These are phyloP conservation scores for Ballota nigra DNA, from an alignment of 257 asterid genomes.

Conservation along the genomic window DNA sequence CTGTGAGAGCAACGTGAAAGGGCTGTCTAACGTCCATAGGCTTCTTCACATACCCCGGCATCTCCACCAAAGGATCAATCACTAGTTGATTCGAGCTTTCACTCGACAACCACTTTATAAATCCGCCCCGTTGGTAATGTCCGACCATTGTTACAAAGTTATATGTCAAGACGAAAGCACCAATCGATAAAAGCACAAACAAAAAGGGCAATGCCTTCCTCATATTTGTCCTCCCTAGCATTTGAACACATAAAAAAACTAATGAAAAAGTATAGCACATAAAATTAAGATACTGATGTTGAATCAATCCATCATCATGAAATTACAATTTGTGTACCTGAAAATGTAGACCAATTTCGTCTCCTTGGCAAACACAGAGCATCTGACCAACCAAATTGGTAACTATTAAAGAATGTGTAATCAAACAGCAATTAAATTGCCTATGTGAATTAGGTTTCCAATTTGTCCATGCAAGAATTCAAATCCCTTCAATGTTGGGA, in stretches of 20 bases:
- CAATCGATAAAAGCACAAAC: constrained; percentile 36
- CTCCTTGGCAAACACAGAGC: not conserved
- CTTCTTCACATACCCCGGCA: constrained; percentile 36
- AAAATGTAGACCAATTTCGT: not conserved
- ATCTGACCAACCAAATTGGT: not conserved
- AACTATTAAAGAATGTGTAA: not conserved
- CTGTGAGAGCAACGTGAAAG: constrained; percentile 54
- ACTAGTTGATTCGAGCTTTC: not conserved
- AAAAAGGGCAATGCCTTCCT: constrained; percentile 27
- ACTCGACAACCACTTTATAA: not conserved
- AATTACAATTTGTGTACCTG: constrained; percentile 17
- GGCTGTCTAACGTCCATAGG: constrained; percentile 12
- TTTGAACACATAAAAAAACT: not conserved
- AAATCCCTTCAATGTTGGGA: not conserved
- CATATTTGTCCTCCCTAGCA: constrained; percentile 32
- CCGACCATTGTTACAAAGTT: constrained; percentile 28
- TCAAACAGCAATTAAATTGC: not conserved
- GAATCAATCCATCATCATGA: not conserved
- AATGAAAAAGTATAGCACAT: not conserved
- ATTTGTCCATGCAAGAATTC: not conserved
- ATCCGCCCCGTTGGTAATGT: constrained; percentile 17
- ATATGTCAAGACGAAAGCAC: constrained; percentile 37
- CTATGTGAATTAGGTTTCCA: not conserved
- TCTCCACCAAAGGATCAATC: constrained; percentile 53
- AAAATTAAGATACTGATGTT: not conserved